Evolutionary conservation across 768 basidiomycete genomes (phyloP).

Genomic region (Rhizopogon vesiculosus): DNA sequence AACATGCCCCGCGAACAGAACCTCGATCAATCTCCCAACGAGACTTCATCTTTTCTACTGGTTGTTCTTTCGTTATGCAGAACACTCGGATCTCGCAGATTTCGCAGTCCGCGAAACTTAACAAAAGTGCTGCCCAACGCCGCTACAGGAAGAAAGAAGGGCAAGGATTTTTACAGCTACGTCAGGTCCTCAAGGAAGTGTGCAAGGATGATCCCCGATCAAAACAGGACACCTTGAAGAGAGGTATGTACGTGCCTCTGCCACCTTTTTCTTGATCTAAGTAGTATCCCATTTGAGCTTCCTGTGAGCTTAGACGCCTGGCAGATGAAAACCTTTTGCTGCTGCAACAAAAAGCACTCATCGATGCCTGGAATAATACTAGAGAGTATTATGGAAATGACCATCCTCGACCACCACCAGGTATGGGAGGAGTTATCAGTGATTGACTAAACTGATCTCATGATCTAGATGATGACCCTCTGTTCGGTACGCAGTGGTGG

Average conservation of each 20-base stretch:
- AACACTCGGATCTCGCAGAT: not conserved
- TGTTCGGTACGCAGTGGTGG: not conserved
- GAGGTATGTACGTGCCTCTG: not conserved
- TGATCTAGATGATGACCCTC: not conserved
- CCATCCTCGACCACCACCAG: not conserved
- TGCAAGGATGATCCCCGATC: not conserved
- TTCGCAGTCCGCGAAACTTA: not conserved
- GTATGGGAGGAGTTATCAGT: not conserved
- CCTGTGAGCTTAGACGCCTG: not conserved
- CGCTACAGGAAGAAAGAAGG: slow-evolving; percentile 1
- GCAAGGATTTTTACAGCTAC: not conserved
- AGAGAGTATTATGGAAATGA: not conserved
- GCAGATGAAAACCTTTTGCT: not conserved
- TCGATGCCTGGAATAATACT: not conserved
- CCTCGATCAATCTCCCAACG: not conserved
- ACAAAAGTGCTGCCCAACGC: not conserved
- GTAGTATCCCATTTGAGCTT: not conserved
- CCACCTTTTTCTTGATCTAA: not conserved
- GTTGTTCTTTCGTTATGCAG: not conserved
- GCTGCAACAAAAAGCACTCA: not conserved
- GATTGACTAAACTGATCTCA: not conserved
- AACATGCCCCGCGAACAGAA: not conserved
- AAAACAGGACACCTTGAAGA: not conserved
- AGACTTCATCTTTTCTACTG: not conserved
- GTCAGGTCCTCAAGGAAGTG: not conserved